Evolutionary conservation across 2,329 filamentous ascomycete genomes (phyloP), one percentile per base, ranked within the genome.

Genomic region (Diplodia intermedia): DNA sequence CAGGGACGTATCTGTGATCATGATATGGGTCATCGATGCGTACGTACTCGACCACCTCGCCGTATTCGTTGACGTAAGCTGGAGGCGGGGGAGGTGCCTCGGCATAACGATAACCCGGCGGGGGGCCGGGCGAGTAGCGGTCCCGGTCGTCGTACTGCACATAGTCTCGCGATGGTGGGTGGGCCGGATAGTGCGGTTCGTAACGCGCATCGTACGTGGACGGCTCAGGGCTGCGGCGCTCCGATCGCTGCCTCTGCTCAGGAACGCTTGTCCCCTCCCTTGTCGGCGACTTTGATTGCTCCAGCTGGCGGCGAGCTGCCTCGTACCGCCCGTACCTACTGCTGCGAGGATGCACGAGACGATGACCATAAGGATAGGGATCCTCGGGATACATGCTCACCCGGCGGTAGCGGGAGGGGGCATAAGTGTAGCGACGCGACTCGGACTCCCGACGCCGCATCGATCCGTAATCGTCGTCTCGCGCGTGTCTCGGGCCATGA

Each of bases 51-150:
- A 69, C 56, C 26, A 62, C 49, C 31, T 69, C 65, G 36, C 57
- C 68, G 33, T 67, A 67, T n/a, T 67, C 68, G 18, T 69, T 66
- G 50, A 69, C 40, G n/a, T 65, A 69, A 7, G 60, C 43, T 12
- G 54, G 49, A 12, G 49, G 36, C 40, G 66, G 50, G 3, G 54
- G 65, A n/a, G 43, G 54, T 15, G 54, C 55, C 12, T 63, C 65
- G 5, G 57, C 38, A 38, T 67, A 67, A 6, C 65, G 55, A 31
- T 67, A 69, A 29, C 52, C 60, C 29, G 40, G 29, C n/a, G 65
- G 67, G 43, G 67, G 67, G 14, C 47, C 62, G 15, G 40, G 68
- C 6, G 68, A 67, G 47, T 67, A 67, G 14, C 53, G 38, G 6
- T 63, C 63, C 4, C 53, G 63, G 2, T 56, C 62, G 11, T 66